Evolutionary conservation across 2,329 filamentous ascomycete genomes (phyloP).

Genomic region (Colletotrichum agaves): DNA sequence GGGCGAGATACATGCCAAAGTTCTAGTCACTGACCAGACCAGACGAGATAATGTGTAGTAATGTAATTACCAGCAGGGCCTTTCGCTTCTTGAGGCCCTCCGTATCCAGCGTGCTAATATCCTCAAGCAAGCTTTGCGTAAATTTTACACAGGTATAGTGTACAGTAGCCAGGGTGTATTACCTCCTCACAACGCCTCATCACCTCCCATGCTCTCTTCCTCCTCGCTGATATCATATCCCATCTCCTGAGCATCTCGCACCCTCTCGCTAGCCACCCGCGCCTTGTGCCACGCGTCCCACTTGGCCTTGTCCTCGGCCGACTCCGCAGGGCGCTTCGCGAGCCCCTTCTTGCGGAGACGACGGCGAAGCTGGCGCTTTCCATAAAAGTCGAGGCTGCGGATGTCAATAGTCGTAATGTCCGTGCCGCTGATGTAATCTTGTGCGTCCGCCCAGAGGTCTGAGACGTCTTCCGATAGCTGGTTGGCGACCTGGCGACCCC

Average conservation of each 20-base stretch:
- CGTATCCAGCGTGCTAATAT: slow-evolving; percentile 24
- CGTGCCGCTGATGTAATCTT: slow-evolving; percentile 57
- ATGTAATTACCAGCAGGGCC: slow-evolving; percentile 9
- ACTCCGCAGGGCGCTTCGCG: slow-evolving; percentile 48
- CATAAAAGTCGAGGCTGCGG: slow-evolving; percentile 55
- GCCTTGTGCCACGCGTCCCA: slow-evolving; percentile 58
- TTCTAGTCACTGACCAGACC: neutral
- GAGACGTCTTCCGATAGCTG: slow-evolving; percentile 54
- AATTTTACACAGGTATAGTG: slow-evolving; percentile 17
- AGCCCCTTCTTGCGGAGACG: slow-evolving; percentile 61
- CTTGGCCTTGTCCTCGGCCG: slow-evolving; percentile 54
- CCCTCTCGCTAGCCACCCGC: slow-evolving; percentile 53
- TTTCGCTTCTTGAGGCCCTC: neutral
- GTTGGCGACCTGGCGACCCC: slow-evolving; percentile 53
- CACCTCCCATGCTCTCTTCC: slow-evolving; percentile 49
- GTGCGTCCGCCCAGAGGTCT: slow-evolving; percentile 60
- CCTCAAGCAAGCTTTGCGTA: neutral
- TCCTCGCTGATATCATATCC: slow-evolving; percentile 51
- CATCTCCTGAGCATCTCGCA: slow-evolving; percentile 52
- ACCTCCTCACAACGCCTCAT: slow-evolving; percentile 42
- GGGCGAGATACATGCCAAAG: too few species aligned
- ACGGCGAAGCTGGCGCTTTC: slow-evolving; percentile 60
- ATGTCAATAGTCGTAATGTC: slow-evolving; percentile 58
- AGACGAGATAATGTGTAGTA: neutral
- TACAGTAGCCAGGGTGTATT: slow-evolving; percentile 10